phyloP scores from a whole-genome alignment of 1,139 yeast species.

The Saccharomyces hybrid region DNA sequence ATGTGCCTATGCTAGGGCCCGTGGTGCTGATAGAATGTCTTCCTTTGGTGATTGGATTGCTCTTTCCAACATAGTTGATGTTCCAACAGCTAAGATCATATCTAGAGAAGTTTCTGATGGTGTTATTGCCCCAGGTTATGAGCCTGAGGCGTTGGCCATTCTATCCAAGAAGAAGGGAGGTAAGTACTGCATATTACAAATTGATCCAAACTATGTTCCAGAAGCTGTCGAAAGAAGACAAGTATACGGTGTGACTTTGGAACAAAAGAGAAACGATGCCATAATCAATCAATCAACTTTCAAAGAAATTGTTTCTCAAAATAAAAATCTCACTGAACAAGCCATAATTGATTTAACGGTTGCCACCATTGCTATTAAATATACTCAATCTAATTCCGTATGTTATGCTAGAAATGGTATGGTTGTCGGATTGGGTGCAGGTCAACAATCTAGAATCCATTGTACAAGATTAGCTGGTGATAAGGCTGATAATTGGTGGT shows the following conservation, averaged over 20 bases:
- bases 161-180: slow-evolving; percentile 92
- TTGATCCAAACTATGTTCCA: slow-evolving; percentile 90
- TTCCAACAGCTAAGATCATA: slow-evolving; percentile 93
- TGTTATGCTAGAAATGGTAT: slow-evolving; percentile 98
- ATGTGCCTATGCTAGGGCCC: slow-evolving; percentile 96
- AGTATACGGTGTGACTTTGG: slow-evolving; percentile 90
- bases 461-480: slow-evolving; percentile 99
- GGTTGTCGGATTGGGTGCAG: slow-evolving; percentile 98
- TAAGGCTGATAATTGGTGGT: slow-evolving; percentile 99
- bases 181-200: slow-evolving; percentile 91
- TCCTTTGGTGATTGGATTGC: slow-evolving; percentile 98
- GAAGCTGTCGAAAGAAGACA: slow-evolving; percentile 80
- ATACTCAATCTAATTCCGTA: slow-evolving; percentile 96
- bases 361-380: slow-evolving; percentile 93
- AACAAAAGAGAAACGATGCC: slow-evolving; percentile 97
- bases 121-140: slow-evolving; percentile 96
- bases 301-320: slow-evolving; percentile 83
- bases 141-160: slow-evolving; percentile 83
- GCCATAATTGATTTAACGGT: slow-evolving; percentile 90
- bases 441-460: slow-evolving; percentile 98
- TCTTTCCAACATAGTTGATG: slow-evolving; percentile 88
- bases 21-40: slow-evolving; percentile 99
- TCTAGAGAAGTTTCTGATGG: slow-evolving; percentile 97
- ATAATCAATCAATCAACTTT: slow-evolving; percentile 81
- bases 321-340: slow-evolving; percentile 82